Evolutionary conservation across 352 stramenopile species (phyloP).

Genomic region (Thalassiosira livingstoniorum): DNA sequence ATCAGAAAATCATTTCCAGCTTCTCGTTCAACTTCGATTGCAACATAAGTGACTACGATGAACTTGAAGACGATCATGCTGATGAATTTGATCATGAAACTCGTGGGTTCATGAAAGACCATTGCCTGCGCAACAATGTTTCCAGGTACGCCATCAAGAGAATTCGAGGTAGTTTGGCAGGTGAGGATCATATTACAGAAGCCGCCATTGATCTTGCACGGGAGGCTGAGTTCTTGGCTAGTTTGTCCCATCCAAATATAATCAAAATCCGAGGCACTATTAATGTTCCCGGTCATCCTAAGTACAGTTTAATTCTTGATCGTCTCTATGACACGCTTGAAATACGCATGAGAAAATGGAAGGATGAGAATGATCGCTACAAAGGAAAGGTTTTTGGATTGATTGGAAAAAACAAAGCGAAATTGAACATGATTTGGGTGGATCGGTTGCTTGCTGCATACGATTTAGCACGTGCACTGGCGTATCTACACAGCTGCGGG

Average conservation of each 20-base stretch:
- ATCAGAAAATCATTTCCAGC: slow-evolving; percentile 12
- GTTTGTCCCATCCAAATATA: slow-evolving; percentile 70
- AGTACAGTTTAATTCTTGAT: slow-evolving; percentile 82
- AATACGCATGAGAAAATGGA: slow-evolving; percentile 76
- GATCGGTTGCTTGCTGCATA: slow-evolving; percentile 58
- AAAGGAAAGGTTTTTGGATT: slow-evolving; percentile 50
- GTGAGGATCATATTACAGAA: slow-evolving; percentile 46
- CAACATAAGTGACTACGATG: slow-evolving; percentile 60
- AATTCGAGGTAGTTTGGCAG: slow-evolving; percentile 45
- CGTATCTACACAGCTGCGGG: slow-evolving; percentile 62
- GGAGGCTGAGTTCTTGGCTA: slow-evolving; percentile 71
- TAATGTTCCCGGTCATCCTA: slow-evolving; percentile 46
- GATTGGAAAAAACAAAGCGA: slow-evolving; percentile 49
- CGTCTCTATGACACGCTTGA: slow-evolving; percentile 80
- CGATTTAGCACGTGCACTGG: slow-evolving; percentile 63
- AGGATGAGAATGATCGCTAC: slow-evolving; percentile 26
- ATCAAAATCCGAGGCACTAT: slow-evolving; percentile 66
- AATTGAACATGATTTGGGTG: slow-evolving; percentile 42
- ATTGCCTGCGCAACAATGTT: slow-evolving; percentile 61
- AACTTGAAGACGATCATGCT: slow-evolving; percentile 59
- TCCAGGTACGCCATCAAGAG: slow-evolving; percentile 77
- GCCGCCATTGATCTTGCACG: slow-evolving; percentile 78
- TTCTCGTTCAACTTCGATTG: slow-evolving; percentile 47
- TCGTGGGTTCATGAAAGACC: slow-evolving; percentile 70
- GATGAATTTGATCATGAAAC: slow-evolving; percentile 48